Evolutionary conservation across 129 eudicot genomes (phyloP), one percentile per base, ranked within the genome.

Genomic region (Escallonia herrerae): DNA sequence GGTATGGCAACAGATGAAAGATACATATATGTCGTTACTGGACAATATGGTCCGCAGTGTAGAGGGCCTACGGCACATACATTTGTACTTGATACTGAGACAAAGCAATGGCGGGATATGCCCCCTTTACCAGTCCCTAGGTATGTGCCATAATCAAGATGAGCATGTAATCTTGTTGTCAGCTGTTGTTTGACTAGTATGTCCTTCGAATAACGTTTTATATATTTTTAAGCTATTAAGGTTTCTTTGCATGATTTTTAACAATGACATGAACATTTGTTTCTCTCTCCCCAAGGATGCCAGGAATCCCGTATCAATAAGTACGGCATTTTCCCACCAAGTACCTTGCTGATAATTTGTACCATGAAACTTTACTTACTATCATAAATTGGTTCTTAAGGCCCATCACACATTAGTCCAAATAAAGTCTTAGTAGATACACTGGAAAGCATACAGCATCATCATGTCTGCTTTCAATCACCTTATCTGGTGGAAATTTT

Each of bases 1-100:
- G 99, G 99, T 58, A 93, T 93, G 99, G 99, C 70, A 59, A 83
- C 99, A 5, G 99, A 93, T 84, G 96, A 96, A 42, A 78, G 95
- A 74, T 89, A 86, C 55, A 86, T 93, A 43, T 93, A 89, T 66
- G 75, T 84, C 7, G 95, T 93, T 42, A 89, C 87, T 2, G 99
- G 99, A 47, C 99, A 89, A 71, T 83, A 80, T 70, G 99, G 99
- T 60, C 96, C 99, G 46, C 99, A 93, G 60, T 93, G 99, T 79
- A 73, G 99, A 73, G 96, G 96, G 64, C 95, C 99, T 12, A 89
- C 93, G 9, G 83, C 96, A 15, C 91, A 58, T 49, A 88, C 83
- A 33, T 93, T 88, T 69, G 89, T 89, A 65, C 84, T 93, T 42
- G 98, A 93, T 72, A 88, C 95, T 57, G 74, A 79, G 62, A 93